Conservation (phyloP, 441 rosid genomes). For the Isatis lusitanica region DNA sequence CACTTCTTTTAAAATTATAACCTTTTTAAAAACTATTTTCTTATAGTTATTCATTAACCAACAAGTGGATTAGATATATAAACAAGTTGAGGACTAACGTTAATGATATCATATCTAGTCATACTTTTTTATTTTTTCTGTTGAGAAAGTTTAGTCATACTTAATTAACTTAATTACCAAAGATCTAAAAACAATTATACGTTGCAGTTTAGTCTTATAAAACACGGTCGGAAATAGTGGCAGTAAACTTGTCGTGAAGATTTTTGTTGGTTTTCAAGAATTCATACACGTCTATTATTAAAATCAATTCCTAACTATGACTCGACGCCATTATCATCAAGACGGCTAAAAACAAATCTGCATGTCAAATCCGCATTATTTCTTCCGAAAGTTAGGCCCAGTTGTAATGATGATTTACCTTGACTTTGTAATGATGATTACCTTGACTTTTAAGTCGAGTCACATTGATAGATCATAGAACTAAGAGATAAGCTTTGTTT, state of each 20-base stretch:
- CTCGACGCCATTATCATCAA: neutral
- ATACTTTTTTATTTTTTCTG: neutral
- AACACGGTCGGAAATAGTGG: neutral
- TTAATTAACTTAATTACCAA: neutral
- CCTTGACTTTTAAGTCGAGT: neutral
- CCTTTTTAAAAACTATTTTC: neutral
- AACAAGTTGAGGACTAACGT: neutral
- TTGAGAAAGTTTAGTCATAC: neutral
- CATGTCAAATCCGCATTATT: neutral
- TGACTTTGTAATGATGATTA: neutral
- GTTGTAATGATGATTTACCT: neutral
- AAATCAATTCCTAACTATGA: neutral
- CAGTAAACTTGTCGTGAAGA: neutral
- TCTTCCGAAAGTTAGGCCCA: neutral
- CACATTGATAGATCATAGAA: neutral
- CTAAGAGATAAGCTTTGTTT: neutral
- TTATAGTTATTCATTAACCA: neutral
- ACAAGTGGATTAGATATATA: constrained; percentile 17
- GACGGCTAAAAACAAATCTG: neutral
- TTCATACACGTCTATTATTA: neutral
- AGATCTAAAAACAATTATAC: neutral
- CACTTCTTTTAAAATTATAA: neutral
- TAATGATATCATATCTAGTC: neutral
- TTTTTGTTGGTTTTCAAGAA: neutral
- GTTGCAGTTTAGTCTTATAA: neutral